These are phyloP conservation scores for Paracamarosporium sp. DNA, from an alignment of 2,329 filamentous ascomycete species.

Conservation along the genomic window DNA sequence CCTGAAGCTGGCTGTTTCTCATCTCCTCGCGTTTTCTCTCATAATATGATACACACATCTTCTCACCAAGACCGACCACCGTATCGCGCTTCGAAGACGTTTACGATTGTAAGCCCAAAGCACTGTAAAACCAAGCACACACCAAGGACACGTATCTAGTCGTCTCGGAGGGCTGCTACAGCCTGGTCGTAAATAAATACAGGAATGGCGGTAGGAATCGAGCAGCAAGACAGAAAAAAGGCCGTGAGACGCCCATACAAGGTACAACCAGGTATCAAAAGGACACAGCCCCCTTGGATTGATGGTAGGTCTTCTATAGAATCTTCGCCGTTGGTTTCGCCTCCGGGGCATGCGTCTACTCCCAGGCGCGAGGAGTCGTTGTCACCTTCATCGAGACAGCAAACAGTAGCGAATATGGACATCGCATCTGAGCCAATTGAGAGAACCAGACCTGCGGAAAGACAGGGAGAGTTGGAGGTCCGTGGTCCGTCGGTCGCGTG, in stretches of 20 bases:
- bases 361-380: neutral
- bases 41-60: neutral
- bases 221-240: slow-evolving; percentile 1
- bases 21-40: neutral
- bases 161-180: neutral
- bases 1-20: slow-evolving; percentile 10
- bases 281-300: slow-evolving; percentile 40
- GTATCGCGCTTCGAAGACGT: neutral
- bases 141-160: neutral
- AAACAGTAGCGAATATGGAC: neutral
- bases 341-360: neutral
- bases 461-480: slow-evolving; percentile 19
- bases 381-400: slow-evolving; percentile 12
- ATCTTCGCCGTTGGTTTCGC: slow-evolving; percentile 10
- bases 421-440: slow-evolving; percentile 9
- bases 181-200: neutral
- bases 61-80: neutral
- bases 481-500: slow-evolving; percentile 14
- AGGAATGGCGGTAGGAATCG: slow-evolving; percentile 5
- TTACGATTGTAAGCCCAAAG: too few relatives aligned
- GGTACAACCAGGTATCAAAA: slow-evolving; percentile 15
- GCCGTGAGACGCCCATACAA: slow-evolving; percentile 7
- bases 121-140: too few relatives aligned
- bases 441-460: slow-evolving; percentile 18
- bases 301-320: slow-evolving; percentile 26